Evolutionary conservation across 768 basidiomycete species (phyloP), one percentile per base, ranked within the genome.

Genomic region (Mycena leptocephala): DNA sequence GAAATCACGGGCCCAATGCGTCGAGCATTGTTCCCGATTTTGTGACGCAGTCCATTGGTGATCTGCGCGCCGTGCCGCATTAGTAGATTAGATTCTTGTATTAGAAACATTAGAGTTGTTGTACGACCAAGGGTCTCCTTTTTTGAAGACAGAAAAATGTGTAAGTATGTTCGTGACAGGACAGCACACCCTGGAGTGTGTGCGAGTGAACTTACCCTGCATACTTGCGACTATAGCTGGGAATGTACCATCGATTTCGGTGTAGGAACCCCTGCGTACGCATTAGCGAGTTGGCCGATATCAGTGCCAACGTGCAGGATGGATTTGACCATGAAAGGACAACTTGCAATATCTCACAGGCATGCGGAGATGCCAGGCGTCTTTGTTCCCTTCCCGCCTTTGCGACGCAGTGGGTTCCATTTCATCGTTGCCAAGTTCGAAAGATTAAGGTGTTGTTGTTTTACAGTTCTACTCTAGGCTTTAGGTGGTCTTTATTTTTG

Each of bases 1-100:
- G 95, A 96, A 58, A 90, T 97, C 75, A 91, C 91, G 76, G 95
- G 93, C 18, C 91, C 8, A 89, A 92, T 26, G 88, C 95, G 30
- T 95, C 95, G 26, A 80, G 89, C 6, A 94, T 93, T 59, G 87
- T 96, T 11, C 98, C 98, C 18, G 91, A 95, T 85, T 98, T 92
- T 82, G 91, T 98, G 78, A 94, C 95, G 9, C 79, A 89, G 61
- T 94, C 95, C 10, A 90, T 99, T 76, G 97, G 95, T 39, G 96
- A 99, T 85, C 87, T 99, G 78, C 88, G 90, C 64, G 84, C 81
- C 66, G 81, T 87, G 81, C 80, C 68, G 80, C 68, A 39, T 77
- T 75, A 77, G 81, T 81, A 77, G 80, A 81, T 26, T 76, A 58
- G 62, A 51, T 33, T 46, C 7, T 9, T 53, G 28, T 43, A 22